Percentiles rank a stretch among this genome's conserved stretches.
phyloP scores from a whole-genome alignment of 805 yeast species.

The Candida boidinii region DNA sequence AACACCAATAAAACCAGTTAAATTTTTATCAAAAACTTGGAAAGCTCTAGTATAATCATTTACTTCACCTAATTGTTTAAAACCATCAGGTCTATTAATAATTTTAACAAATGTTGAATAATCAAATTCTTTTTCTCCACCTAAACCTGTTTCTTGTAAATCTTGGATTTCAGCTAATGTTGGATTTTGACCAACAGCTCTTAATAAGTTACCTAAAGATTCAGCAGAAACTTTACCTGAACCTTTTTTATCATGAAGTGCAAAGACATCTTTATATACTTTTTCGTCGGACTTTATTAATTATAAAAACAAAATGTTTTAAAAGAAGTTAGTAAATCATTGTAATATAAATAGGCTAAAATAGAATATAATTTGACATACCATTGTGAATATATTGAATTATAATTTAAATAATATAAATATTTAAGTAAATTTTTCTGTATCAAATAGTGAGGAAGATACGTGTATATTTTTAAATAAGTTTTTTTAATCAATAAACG shows the following conservation, averaged over 20 bases:
- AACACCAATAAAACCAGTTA: conserved; percentile 92
- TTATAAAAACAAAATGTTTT: too few species aligned
- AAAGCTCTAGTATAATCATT: conserved; percentile 92
- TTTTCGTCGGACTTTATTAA: conserved; percentile 13
- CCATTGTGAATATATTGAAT: too few species aligned
- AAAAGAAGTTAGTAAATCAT: too few species aligned
- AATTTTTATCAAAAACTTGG: conserved; percentile 95
- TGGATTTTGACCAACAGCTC: conserved; percentile 99
- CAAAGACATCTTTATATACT: conserved; percentile 83
- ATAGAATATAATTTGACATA: too few species aligned
- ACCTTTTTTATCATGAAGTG: conserved; percentile 93
- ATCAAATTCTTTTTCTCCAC: conserved; percentile 43
- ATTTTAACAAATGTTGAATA: conserved; percentile 70
- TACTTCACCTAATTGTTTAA: conserved; percentile 80
- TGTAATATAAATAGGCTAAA: too few species aligned
- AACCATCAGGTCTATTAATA: conserved; percentile 81
- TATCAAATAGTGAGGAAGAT: too few species aligned
- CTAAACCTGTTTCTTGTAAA: conserved; percentile 29
- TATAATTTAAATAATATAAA: too few species aligned
- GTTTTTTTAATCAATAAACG: too few species aligned
- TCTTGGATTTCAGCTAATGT: conserved; percentile 79
- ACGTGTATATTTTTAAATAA: too few species aligned
- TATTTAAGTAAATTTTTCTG: too few species aligned
- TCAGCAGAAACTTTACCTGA: conserved; percentile 82
- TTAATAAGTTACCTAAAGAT: conserved; percentile 82